These are phyloP conservation scores for Komagataella phaffii DNA, from an alignment of 805 yeast species.

Conservation along the genomic window DNA sequence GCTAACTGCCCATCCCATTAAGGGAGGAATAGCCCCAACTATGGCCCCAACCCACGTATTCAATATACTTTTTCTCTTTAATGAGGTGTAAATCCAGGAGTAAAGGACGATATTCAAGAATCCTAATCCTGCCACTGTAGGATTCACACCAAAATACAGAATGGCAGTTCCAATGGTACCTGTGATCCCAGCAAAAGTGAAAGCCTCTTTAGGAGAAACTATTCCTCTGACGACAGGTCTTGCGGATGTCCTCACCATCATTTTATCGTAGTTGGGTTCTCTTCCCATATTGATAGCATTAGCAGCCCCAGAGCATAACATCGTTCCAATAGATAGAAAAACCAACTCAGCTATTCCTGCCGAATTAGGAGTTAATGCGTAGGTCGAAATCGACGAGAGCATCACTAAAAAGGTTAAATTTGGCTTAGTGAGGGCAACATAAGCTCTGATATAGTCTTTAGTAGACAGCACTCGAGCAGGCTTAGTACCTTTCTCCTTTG, in stretches of 20 bases:
- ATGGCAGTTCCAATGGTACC: constrained; percentile 62
- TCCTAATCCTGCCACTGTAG: constrained; percentile 76
- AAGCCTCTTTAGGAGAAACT: constrained; percentile 67
- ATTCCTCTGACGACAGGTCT: constrained; percentile 86
- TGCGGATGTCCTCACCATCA: constrained; percentile 78
- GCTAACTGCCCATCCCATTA: constrained; percentile 98
- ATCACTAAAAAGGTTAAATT: constrained; percentile 78
- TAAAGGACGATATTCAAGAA: constrained; percentile 67
- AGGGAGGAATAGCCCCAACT: constrained; percentile 97
- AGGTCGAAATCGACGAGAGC: constrained; percentile 84
- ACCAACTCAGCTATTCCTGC: constrained; percentile 60
- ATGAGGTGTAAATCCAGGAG: constrained; percentile 82
- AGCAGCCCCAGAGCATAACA: constrained; percentile 84
- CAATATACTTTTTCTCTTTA: constrained; percentile 71
- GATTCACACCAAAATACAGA: constrained; percentile 71
- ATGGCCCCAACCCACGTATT: constrained; percentile 98
- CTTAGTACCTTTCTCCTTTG: constrained; percentile 15
- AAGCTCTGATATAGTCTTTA: constrained; percentile 38
- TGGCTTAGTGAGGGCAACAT: constrained; percentile 81
- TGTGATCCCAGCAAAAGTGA: constrained; percentile 57
- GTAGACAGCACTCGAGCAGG: constrained; percentile 10
- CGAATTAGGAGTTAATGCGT: constrained; percentile 80
- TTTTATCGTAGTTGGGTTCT: constrained; percentile 79
- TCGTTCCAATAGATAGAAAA: constrained; percentile 72
- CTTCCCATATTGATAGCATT: constrained; percentile 96